Base-by-base conservation (phyloP, 2,329 filamentous ascomycete species). In the Ceratocystis variospora region DNA sequence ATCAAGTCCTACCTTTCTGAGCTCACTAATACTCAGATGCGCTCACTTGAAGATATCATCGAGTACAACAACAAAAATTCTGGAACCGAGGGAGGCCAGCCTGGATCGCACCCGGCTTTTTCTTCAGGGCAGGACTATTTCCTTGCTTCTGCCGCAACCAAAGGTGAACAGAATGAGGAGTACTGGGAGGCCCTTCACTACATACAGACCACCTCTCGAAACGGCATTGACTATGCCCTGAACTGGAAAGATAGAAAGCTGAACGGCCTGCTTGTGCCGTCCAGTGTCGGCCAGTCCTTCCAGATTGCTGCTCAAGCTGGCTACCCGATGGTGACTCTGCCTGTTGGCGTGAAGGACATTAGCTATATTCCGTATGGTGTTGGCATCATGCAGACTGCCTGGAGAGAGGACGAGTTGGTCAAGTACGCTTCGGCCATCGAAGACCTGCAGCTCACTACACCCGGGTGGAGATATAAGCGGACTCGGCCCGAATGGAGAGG, bases 291-390 rank as follows among this genome's bases (percentile, higher is more conserved):
- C 0, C 85, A 88, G 73, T 82, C 82, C 3, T 84, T 84, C 69
- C 84, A 89, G 74, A 82, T 89, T 68, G 85, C 87, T 0, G 88
- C 88, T 0, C 87, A 90, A 74, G 88, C 88, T 4, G 87, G 87
- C 0, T 91, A 90, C 71, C 88, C 87, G 0, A 80, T 88, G 72
- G 78, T 90, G 63, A 89, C 87, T 0, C 72, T 91, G 0, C 88
- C 88, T 0, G 84, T 80, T 0, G 85, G 85, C 1, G 76, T 83
- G 5, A 77, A 81, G 69, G 75, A 72, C 12, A 80, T 79, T 2
- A 67, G 66, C 28, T 48, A 64, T 10, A 68, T 69, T 37, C 61
- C 63, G 4, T 76, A 74, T 1, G 82, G 83, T 5, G 72, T 87
- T 31, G 82, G 78, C 0, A 76, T 87, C 73, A 74, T 78, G 73